phyloP scores from a whole-genome alignment of 176 grass and related monocot genomes.

The Otatea glauca region DNA sequence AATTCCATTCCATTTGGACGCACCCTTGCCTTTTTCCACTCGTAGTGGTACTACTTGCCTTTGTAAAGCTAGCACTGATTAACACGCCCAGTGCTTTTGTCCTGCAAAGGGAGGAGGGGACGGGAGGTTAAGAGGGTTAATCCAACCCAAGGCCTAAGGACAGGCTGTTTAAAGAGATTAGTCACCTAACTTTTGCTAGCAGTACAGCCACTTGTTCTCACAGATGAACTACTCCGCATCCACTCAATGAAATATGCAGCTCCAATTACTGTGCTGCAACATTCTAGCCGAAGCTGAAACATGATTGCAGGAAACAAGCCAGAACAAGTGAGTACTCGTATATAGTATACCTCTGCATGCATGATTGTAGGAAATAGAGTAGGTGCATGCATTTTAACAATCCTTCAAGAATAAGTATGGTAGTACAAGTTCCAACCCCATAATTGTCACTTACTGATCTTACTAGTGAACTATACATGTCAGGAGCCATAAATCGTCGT shows the following conservation, averaged over 20 bases:
- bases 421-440: not conserved
- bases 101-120: not conserved
- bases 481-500: slow-evolving; percentile 37
- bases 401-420: not conserved
- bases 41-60: slow-evolving; percentile 7
- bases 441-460: not conserved
- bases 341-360: too few relatives aligned
- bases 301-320: too few relatives aligned
- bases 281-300: too few relatives aligned
- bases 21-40: slow-evolving; percentile 31
- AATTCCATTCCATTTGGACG: slow-evolving; percentile 29
- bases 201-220: too few relatives aligned
- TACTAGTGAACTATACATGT: slow-evolving; percentile 18
- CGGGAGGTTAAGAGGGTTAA: not conserved
- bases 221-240: too few relatives aligned
- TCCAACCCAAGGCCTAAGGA: not conserved
- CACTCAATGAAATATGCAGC: too few relatives aligned
- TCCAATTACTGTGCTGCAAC: too few relatives aligned
- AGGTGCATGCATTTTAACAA: not conserved
- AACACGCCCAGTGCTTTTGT: not conserved
- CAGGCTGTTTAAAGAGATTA: not conserved
- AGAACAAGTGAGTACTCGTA: too few relatives aligned
- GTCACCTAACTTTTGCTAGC: not conserved
- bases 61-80: not conserved
- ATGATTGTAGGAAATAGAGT: not conserved